Evolutionary conservation across 495 filamentous ascomycete species (phyloP).

Genomic region (Penicillium longicatenatum): DNA sequence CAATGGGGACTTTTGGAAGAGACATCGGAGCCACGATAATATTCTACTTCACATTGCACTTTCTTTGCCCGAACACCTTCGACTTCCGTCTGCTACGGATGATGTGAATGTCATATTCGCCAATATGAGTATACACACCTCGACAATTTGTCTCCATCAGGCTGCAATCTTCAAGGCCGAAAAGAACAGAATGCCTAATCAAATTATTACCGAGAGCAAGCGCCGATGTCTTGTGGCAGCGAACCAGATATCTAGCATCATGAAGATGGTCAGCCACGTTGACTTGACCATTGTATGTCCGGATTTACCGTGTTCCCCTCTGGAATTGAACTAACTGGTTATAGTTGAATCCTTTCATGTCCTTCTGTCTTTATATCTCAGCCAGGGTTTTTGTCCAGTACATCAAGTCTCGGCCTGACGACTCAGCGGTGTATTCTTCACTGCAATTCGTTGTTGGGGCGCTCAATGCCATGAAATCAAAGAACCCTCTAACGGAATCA

Average conservation of each 20-base stretch:
- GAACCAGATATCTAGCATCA: constrained; percentile 92
- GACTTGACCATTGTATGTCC: constrained; percentile 78
- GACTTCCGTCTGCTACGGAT: constrained; percentile 72
- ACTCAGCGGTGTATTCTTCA: constrained; percentile 78
- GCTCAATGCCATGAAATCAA: constrained; percentile 83
- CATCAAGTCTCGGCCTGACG: constrained; percentile 82
- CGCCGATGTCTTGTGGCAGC: constrained; percentile 91
- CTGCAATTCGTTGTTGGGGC: constrained; percentile 86
- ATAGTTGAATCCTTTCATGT: constrained; percentile 95
- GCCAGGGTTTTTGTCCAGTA: constrained; percentile 96
- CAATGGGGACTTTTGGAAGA: constrained; percentile 94
- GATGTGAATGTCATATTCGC: constrained; percentile 91
- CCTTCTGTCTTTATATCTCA: constrained; percentile 93
- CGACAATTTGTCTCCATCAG: constrained; percentile 95
- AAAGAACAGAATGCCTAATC: constrained; percentile 75
- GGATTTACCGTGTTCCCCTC: background rate
- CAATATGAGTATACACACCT: constrained; percentile 96
- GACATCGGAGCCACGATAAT: constrained; percentile 86
- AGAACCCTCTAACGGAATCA: constrained; percentile 91
- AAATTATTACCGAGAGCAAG: constrained; percentile 84
- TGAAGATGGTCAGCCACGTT: constrained; percentile 91
- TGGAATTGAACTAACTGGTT: constrained; percentile 24
- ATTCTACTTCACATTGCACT: constrained; percentile 85
- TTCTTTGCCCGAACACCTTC: constrained; percentile 78
- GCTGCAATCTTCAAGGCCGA: constrained; percentile 98